Base-by-base conservation (phyloP, 805 yeast genomes). In the Saccharomycopsis schoenii region DNA sequence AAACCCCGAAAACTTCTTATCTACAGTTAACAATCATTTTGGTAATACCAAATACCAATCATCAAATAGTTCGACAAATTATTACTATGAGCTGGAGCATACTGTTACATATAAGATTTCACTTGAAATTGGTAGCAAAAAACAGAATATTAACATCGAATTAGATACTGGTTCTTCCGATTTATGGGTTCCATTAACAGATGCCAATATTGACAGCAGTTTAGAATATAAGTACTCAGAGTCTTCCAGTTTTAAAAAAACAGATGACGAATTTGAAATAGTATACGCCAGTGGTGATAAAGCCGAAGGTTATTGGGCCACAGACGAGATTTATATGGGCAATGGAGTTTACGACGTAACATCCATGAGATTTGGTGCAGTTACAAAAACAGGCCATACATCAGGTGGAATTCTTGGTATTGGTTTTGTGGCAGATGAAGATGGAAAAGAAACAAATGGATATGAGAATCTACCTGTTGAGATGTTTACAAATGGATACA, bases 131-230 rank as follows among this genome's bases (percentile, higher is more conserved):
- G 62, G 63, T 8, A 59, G 63, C 17, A 39, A 50, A 2, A 41
- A 55, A 29, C 41, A 59, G 34, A 34, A 25, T 12, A 56, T 66
- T 8, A 55, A 62, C 9, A 62, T 68, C 4, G 58, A 68, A 42
- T 50, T 72, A n/a, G 75, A 72, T 59, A 70, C 73, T 2, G 75
- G 74, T 1, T 71, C 74, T 4, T 65, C 71, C 3, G 73, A 71
- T 56, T 65, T 71, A 36, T 71, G 73, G 73, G 68, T 70, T n/a
- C 61, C 65, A 21, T 72, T 75, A 24, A 25, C 52, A 21, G 52
- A 47, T 21, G 34, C 52, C 1, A 47, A 47, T 15, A 47, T 47
- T 21, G 34, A 47, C 58, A 56, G 8, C 14, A 29, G 17, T 55
- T 43, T 37, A 36, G 42, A 25, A 15, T 60, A 17, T 19, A 9